phyloP scores from a whole-genome alignment of 2,329 filamentous ascomycete species.

The Thelonectria rubi region DNA sequence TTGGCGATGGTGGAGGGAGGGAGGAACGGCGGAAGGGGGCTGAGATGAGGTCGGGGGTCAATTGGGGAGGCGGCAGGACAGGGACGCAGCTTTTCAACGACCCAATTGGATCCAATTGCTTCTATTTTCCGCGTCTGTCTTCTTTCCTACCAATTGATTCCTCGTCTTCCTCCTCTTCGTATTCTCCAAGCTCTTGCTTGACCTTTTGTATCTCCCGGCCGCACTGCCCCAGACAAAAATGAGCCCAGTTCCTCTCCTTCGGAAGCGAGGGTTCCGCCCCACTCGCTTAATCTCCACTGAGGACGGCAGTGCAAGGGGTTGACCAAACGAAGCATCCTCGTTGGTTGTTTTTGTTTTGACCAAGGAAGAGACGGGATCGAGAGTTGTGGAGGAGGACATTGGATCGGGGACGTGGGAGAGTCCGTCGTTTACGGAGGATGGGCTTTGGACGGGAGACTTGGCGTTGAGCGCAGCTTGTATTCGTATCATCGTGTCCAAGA shows the following conservation, averaged over 20 bases:
- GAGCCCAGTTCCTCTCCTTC: conserved; percentile 32
- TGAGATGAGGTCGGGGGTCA: neutral
- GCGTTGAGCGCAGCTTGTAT: no score
- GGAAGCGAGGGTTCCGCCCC: conserved; percentile 33
- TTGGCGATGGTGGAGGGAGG: neutral
- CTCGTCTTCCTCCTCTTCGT: neutral
- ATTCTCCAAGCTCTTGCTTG: neutral
- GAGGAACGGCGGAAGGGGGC: no score
- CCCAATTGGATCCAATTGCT: no score
- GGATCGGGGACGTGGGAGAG: no score
- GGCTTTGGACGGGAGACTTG: no score
- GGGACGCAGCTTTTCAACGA: neutral
- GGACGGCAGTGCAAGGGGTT: neutral
- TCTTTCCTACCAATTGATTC: neutral
- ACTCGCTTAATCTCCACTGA: conserved; percentile 2
- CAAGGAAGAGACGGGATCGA: no score
- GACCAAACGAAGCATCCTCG: neutral
- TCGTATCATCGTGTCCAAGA: no score
- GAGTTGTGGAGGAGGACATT: neutral
- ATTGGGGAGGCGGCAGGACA: neutral
- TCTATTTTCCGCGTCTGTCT: neutral
- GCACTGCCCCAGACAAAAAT: conserved; percentile 17
- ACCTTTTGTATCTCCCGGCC: conserved; percentile 1
- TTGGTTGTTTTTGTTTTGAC: neutral
- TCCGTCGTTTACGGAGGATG: no score